Evolutionary conservation across 2,329 filamentous ascomycete species (phyloP), one percentile per base, ranked within the genome.

Genomic region (Pseudogymnoascus sp.): DNA sequence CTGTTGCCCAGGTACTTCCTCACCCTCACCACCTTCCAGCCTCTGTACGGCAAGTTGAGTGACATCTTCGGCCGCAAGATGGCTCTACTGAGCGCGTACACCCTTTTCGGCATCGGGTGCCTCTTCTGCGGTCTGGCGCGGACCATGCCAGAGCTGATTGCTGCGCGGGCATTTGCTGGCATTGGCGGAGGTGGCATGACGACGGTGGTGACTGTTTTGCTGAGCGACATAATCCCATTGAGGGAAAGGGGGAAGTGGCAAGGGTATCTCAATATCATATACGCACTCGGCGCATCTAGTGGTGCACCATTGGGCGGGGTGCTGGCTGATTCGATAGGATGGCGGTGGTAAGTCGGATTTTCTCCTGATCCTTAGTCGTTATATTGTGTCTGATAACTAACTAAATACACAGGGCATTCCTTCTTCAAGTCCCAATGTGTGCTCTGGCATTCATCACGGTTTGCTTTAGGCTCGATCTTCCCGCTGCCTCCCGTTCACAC

Each of bases 101-200:
- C 76, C 21, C 74, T 88, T 61, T 90, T 90, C 70, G 85, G 84
- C 2, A 72, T 86, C 6, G 87, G 88, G 0, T 89, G 85, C 65
- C 72, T 86, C 33, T 76, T 80, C 65, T 87, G 87, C 73, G 86
- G 84, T 14, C 74, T 90, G 3, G 82, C 87, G 3, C 80, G 80
- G 63, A 81, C 81, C 67, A 88, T 91, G 69, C 76, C 79, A 19
- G 81, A 91, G 71, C 75, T 92, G 53, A 88, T 89, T 69, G 79
- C 81, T 61, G 86, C 86, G 2, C 80, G 89, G 59, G 75, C 77
- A 7, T 70, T 81, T 40, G 74, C 76, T 6, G 84, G 84, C 2
- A 81, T 90, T 61, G 88, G 88, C 10, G 88, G 87, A 13, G 87
- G 86, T 1, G 89, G 88, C 7, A 88, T 91, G 83, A 86, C 84